Conservation (phyloP, 768 basidiomycete species). For the Kwoniella pini region DNA sequence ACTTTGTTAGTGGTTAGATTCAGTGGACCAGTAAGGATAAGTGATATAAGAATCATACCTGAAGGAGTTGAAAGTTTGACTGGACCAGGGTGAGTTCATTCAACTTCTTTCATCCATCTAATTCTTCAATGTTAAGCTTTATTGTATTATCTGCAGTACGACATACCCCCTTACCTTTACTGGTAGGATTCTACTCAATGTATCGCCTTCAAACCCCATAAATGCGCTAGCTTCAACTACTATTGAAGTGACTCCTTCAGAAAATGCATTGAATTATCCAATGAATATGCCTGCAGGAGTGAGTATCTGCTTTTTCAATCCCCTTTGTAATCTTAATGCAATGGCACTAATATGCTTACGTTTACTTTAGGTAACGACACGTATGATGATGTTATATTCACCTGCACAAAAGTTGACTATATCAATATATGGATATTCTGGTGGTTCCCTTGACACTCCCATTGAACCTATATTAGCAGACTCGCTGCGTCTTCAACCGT, state of each 20-base stretch:
- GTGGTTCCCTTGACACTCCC: slow-evolving; percentile 5
- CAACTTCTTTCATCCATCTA: background rate
- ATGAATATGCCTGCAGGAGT: slow-evolving; percentile 43
- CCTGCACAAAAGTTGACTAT: slow-evolving; percentile 31
- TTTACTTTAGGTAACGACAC: slow-evolving; percentile 32
- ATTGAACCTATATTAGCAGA: too few relatives aligned
- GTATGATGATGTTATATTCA: slow-evolving; percentile 29
- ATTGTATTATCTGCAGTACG: slow-evolving; percentile 1
- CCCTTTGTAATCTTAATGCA: background rate
- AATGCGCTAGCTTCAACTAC: slow-evolving; percentile 29
- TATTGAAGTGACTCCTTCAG: slow-evolving; percentile 11
- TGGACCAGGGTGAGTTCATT: slow-evolving; percentile 8
- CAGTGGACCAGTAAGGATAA: slow-evolving; percentile 21
- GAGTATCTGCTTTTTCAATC: slow-evolving; percentile 3
- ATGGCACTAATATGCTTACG: background rate
- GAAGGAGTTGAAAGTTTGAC: slow-evolving; percentile 24
- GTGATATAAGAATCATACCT: slow-evolving; percentile 28
- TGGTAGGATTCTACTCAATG: slow-evolving; percentile 30
- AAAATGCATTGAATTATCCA: slow-evolving; percentile 27
- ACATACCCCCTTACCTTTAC: slow-evolving; percentile 32
- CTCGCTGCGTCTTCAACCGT: too few relatives aligned
- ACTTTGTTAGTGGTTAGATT: slow-evolving; percentile 29
- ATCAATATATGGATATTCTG: slow-evolving; percentile 34
- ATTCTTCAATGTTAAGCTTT: too few relatives aligned
- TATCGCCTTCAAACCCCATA: slow-evolving; percentile 29